Conservation (phyloP, 805 yeast species). For the Candida verbasci region DNA sequence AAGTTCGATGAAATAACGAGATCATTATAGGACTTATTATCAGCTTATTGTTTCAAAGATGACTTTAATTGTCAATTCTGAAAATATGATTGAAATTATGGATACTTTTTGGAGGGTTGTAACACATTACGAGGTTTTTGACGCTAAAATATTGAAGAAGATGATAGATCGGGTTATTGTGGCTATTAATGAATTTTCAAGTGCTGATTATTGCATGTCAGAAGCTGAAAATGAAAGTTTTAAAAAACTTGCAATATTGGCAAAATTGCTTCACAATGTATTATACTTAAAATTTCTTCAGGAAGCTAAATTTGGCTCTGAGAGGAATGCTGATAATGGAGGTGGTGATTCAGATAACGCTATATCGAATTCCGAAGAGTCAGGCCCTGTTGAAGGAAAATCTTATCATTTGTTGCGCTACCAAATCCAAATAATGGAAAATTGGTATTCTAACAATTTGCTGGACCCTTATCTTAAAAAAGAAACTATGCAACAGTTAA, state of each 20-base stretch:
- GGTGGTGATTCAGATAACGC: too few species aligned
- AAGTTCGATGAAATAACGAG: too few species aligned
- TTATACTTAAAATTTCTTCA: neutral
- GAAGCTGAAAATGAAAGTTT: neutral
- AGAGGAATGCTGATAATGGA: too few species aligned
- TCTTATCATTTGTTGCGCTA: neutral
- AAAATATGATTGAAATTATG: too few species aligned
- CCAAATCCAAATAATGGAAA: constrained; percentile 6
- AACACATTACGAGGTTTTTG: too few species aligned
- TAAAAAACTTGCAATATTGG: neutral
- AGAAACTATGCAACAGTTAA: neutral
- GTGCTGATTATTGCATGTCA: too few species aligned
- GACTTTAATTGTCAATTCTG: too few species aligned
- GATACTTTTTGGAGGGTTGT: too few species aligned
- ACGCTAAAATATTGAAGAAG: too few species aligned
- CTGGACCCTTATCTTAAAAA: constrained; percentile 6
- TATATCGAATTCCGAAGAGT: neutral
- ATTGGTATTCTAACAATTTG: constrained; percentile 6
- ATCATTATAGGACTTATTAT: too few species aligned
- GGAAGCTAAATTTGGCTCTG: too few species aligned
- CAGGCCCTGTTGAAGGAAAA: neutral
- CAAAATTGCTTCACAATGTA: neutral
- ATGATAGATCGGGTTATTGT: neutral
- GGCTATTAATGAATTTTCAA: neutral
- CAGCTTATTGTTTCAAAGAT: too few species aligned